A percentile compares a stretch with the other conserved stretches of the same genome.
phyloP scores from a whole-genome alignment of 257 asterid genomes.

The Osmanthus fragrans region DNA sequence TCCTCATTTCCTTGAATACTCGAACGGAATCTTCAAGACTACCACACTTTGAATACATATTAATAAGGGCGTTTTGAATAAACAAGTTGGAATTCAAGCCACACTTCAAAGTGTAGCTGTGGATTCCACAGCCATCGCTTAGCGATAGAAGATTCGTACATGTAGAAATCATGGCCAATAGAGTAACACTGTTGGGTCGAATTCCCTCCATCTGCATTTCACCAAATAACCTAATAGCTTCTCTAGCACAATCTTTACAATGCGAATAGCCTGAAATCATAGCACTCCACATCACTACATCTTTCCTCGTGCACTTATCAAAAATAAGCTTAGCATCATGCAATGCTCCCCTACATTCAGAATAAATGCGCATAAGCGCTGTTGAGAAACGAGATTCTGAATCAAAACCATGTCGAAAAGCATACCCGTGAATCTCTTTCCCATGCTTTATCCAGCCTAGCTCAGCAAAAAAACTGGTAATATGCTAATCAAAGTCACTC shows the following conservation, averaged over 20 bases:
- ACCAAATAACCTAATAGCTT: conserved; percentile 53
- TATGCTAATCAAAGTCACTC: conserved; percentile 56
- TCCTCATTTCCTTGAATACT: conserved; percentile 50
- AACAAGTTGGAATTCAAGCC: conserved; percentile 41
- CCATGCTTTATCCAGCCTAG: conserved; percentile 33
- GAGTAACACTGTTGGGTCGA: conserved; percentile 52
- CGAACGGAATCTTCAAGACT: conserved; percentile 43
- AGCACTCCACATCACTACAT: conserved; percentile 74
- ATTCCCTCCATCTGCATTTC: conserved; percentile 57
- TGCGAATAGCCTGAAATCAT: conserved; percentile 57
- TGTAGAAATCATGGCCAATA: conserved; percentile 60
- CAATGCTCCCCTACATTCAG: conserved; percentile 38
- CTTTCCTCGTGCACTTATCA: conserved; percentile 45
- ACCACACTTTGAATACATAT: conserved; percentile 77
- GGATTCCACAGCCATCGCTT: conserved; percentile 41
- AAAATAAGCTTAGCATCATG: conserved; percentile 47
- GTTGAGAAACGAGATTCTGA: conserved; percentile 49
- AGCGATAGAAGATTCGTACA: conserved; percentile 48
- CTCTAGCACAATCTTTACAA: conserved; percentile 35
- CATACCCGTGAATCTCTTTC: conserved; percentile 66
- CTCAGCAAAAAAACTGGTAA: conserved; percentile 58
- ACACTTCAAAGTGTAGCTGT: conserved; percentile 48
- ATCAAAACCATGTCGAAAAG: conserved; percentile 49
- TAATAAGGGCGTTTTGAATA: conserved; percentile 61
- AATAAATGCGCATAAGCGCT: conserved; percentile 55